Conservation (phyloP, 257 asterid species). For the Jacaranda copaia region DNA sequence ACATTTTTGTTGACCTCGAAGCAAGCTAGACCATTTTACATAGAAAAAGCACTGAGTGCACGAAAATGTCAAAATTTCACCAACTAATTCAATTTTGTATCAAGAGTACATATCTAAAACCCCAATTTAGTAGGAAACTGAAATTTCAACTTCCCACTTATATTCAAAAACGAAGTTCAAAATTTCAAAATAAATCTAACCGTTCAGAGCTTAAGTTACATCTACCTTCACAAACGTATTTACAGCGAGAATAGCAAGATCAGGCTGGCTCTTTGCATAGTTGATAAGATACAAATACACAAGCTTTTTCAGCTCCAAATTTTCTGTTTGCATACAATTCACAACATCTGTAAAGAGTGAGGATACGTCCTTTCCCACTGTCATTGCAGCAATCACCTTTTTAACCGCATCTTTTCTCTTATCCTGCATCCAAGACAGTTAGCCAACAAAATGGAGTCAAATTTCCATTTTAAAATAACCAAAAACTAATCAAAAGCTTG, state of each 20-base stretch:
- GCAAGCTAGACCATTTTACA: not conserved
- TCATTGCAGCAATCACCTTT: slow-evolving; percentile 99
- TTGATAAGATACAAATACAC: slow-evolving; percentile 96
- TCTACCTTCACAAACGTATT: slow-evolving; percentile 96
- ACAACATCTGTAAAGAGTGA: slow-evolving; percentile 98
- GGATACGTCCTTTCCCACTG: slow-evolving; percentile 98
- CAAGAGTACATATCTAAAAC: not conserved
- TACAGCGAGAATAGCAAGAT: slow-evolving; percentile 98
- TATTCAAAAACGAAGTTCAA: not conserved
- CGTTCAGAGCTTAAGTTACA: slow-evolving; percentile 25
- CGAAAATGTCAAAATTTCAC: not conserved
- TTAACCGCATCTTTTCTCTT: slow-evolving; percentile 99
- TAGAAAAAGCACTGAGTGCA: not conserved
- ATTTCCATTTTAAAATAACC: slow-evolving; percentile 28
- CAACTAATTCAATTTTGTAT: not conserved
- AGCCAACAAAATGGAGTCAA: slow-evolving; percentile 19
- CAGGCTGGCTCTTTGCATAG: slow-evolving; percentile 99
- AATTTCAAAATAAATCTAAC: slow-evolving; percentile 13
- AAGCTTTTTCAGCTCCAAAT: slow-evolving; percentile 96
- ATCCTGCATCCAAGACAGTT: slow-evolving; percentile 63
- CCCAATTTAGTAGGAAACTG: not conserved
- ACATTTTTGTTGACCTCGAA: not conserved
- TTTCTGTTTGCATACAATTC: slow-evolving; percentile 99
- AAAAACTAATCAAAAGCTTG: slow-evolving; percentile 1
- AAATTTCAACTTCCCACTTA: not conserved